These are phyloP conservation scores for Oidiodendron maius DNA, from an alignment of 495 filamentous ascomycete genomes.

Conservation along the genomic window DNA sequence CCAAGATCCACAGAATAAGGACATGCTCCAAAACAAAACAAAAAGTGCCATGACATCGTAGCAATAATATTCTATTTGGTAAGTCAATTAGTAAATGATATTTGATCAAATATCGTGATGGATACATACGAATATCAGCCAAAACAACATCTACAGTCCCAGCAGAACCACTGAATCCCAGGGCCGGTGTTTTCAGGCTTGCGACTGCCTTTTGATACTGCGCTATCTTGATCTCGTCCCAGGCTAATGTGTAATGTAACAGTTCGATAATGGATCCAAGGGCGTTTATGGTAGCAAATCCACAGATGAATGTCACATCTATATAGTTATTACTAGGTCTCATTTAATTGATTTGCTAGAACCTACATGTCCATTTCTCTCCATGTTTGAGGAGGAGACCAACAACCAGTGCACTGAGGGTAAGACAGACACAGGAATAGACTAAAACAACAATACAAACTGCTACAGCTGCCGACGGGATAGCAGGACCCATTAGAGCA, in stretches of 20 bases:
- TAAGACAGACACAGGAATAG: slow-evolving; percentile 37
- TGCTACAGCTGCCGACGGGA: slow-evolving; percentile 33
- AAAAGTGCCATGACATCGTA: slow-evolving; percentile 44
- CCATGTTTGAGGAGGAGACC: slow-evolving; percentile 37
- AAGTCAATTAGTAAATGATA: slow-evolving; percentile 1
- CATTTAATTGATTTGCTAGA: background rate
- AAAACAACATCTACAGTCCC: slow-evolving; percentile 36
- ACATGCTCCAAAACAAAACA: slow-evolving; percentile 37
- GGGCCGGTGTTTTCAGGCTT: slow-evolving; percentile 32
- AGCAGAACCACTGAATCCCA: slow-evolving; percentile 40
- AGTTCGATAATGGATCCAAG: slow-evolving; percentile 39
- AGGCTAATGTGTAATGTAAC: slow-evolving; percentile 35
- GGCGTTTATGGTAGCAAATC: slow-evolving; percentile 30
- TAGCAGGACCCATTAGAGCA: slow-evolving; percentile 36
- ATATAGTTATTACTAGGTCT: slow-evolving; percentile 8
- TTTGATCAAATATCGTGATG: background rate
- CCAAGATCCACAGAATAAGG: slow-evolving; percentile 23
- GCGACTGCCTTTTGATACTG: slow-evolving; percentile 31
- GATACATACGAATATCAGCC: slow-evolving; percentile 38
- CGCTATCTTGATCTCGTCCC: slow-evolving; percentile 34
- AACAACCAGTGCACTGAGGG: slow-evolving; percentile 27
- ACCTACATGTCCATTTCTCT: slow-evolving; percentile 41
- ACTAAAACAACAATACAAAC: slow-evolving; percentile 31
- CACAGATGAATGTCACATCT: slow-evolving; percentile 40
- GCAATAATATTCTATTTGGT: slow-evolving; percentile 42